These are phyloP conservation scores for Salvia miltiorrhiza DNA, from an alignment of 257 asterid genomes.

Conservation along the genomic window DNA sequence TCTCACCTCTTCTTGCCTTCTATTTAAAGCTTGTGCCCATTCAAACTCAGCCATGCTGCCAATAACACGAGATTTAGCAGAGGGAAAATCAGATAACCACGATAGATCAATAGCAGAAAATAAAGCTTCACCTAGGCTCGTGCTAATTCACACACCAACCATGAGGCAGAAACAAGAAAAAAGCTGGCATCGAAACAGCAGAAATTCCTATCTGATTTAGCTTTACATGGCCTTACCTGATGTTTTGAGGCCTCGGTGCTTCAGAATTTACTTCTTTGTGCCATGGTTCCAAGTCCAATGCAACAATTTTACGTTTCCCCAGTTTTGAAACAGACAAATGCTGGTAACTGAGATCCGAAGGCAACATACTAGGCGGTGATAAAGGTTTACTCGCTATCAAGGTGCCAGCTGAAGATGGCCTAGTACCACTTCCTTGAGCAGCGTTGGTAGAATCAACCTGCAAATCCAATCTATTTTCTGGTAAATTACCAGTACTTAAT, in stretches of 20 bases:
- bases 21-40: conserved; percentile 58
- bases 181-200: not conserved
- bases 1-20: conserved; percentile 56
- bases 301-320: conserved; percentile 52
- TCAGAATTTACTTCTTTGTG: conserved; percentile 49
- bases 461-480: conserved; percentile 26
- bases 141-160: not conserved
- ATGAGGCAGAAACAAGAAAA: not conserved
- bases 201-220: not conserved
- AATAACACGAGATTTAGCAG: conserved; percentile 20
- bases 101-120: not conserved
- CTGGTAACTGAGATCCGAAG: conserved; percentile 32
- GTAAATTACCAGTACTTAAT: conserved; percentile 28
- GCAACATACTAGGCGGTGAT: conserved; percentile 24
- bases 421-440: conserved; percentile 29
- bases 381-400: conserved; percentile 25
- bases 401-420: conserved; percentile 29
- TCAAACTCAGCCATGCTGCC: conserved; percentile 45
- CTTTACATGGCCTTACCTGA: conserved; percentile 40
- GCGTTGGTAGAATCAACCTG: conserved; percentile 33
- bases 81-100: conserved; percentile 8
- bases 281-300: conserved; percentile 58
- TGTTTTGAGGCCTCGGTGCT: conserved; percentile 31
- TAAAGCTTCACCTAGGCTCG: not conserved
- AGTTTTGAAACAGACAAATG: conserved; percentile 32